These are phyloP conservation scores for Phalaenopsis hybrid DNA, from an alignment of 116 monocot genomes.

Conservation along the genomic window DNA sequence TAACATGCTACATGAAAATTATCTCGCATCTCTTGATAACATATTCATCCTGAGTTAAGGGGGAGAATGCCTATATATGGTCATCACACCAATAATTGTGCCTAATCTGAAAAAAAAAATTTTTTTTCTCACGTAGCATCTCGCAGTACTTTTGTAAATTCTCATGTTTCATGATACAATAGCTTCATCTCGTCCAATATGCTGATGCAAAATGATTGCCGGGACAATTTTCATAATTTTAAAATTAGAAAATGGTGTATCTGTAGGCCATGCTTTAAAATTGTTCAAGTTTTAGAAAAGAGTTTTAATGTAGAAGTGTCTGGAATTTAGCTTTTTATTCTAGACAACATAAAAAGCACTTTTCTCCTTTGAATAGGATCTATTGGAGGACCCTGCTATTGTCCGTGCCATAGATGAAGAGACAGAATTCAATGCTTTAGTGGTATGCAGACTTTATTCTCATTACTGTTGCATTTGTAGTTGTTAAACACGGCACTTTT, in stretches of 20 bases:
- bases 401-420: slow-evolving; percentile 74
- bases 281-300: neutral
- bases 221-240: neutral
- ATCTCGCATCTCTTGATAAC: neutral
- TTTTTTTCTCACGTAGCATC: neutral
- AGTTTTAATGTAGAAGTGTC: neutral
- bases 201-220: neutral
- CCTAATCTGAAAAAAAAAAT: too few species aligned
- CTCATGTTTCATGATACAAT: neutral
- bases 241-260: neutral
- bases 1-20: neutral
- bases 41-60: too few species aligned
- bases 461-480: neutral
- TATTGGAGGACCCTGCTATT: slow-evolving; percentile 86
- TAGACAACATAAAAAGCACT: neutral
- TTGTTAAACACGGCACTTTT: neutral
- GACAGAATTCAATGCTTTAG: slow-evolving; percentile 88
- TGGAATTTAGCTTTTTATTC: neutral
- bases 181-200: neutral
- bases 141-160: neutral
- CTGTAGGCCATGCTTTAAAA: neutral
- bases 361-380: slow-evolving; percentile 34
- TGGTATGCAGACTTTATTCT: slow-evolving; percentile 35
- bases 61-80: too few species aligned
- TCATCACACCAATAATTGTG: too few species aligned